phyloP scores from a whole-genome alignment of 2,329 filamentous ascomycete genomes.

The Septoria petroselini region DNA sequence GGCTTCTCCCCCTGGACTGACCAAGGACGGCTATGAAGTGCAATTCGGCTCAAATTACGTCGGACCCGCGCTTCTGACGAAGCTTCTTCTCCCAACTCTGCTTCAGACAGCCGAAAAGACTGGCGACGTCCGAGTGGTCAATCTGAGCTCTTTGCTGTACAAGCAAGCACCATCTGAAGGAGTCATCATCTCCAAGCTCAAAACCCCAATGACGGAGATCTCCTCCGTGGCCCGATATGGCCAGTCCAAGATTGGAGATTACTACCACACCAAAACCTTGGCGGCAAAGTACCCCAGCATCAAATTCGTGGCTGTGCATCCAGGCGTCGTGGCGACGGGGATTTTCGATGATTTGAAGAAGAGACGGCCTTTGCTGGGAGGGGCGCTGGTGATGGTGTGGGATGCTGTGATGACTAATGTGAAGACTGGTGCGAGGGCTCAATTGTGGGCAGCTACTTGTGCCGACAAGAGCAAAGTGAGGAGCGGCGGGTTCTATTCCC shows the following conservation, averaged over 20 bases:
- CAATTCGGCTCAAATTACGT: conserved; percentile 37
- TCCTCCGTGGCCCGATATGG: conserved; percentile 41
- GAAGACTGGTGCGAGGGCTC: conserved; percentile 26
- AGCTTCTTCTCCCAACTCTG: conserved; percentile 30
- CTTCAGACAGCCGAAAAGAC: conserved; percentile 19
- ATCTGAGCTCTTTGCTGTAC: conserved; percentile 28
- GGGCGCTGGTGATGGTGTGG: conserved; percentile 2
- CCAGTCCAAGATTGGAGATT: conserved; percentile 50
- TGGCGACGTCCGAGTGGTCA: conserved; percentile 32
- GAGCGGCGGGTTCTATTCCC: conserved; percentile 34
- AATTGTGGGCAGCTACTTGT: conserved; percentile 29
- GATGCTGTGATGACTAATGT: conserved; percentile 1
- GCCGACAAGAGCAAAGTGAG: conserved; percentile 4
- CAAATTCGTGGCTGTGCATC: conserved; percentile 47
- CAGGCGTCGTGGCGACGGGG: conserved; percentile 49
- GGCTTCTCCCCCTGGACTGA: conserved; percentile 18
- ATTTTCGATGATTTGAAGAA: conserved; percentile 29
- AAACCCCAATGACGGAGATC: conserved; percentile 21
- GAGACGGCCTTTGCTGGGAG: not conserved
- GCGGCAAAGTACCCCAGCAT: conserved; percentile 45
- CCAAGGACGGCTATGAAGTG: conserved; percentile 34
- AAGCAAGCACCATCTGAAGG: conserved; percentile 13
- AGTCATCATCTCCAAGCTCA: conserved; percentile 26
- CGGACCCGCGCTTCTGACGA: conserved; percentile 34
- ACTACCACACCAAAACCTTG: conserved; percentile 45